Base-by-base conservation (phyloP, 352 stramenopile genomes). In the Chrysophaeum taylorii region DNA sequence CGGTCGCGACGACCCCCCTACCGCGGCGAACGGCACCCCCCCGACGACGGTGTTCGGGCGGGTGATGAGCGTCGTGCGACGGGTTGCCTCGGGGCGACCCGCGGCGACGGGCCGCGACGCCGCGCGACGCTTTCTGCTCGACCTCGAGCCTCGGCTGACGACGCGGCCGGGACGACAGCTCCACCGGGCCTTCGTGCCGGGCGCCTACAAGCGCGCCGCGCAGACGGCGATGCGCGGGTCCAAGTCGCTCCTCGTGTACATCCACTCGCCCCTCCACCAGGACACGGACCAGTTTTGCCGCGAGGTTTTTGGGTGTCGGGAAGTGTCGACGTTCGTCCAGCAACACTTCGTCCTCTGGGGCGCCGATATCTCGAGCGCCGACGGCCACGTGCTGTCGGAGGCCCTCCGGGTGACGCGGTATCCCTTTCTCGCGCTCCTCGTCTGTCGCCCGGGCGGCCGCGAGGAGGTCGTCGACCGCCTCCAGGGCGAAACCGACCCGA, bases 221-320 rank as follows among this genome's bases (percentile, higher is more conserved):
- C 25, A 70, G 35, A 66, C 71, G 43, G 73, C 73, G 38, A 42
- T 45, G 36, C 62, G 53, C 9, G 54, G 76, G 67, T 68, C 70
- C 42, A 78, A 78, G 67, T 70, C 74, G 39, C 54, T 78, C 18
- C 45, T 78, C 37, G 71, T 78, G 29, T 78, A 78, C 60, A 61
- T 78, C 16, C 73, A 78, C 63, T 72, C 73, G 60, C 70, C 73
- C 18, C 62, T 78, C 14, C 73, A 78, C 64, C 27, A 76, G 36
- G 73, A 76, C 52, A 74, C 73, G 2, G 63, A 67, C 9, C 16
- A 74, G 18, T 78, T 78, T 53, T 78, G 73, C 73, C 66, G 52
- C 27, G 53, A 9, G 18, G 45, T 57, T 33, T 33, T 64, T 18
- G 33, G 27, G 29, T 12, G 21, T 33, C 7, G 4, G 7, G 12